Evolutionary conservation across 148 eudicot genomes (phyloP), one percentile per base, ranked within the genome.

Genomic region (Simmondsia chinensis): DNA sequence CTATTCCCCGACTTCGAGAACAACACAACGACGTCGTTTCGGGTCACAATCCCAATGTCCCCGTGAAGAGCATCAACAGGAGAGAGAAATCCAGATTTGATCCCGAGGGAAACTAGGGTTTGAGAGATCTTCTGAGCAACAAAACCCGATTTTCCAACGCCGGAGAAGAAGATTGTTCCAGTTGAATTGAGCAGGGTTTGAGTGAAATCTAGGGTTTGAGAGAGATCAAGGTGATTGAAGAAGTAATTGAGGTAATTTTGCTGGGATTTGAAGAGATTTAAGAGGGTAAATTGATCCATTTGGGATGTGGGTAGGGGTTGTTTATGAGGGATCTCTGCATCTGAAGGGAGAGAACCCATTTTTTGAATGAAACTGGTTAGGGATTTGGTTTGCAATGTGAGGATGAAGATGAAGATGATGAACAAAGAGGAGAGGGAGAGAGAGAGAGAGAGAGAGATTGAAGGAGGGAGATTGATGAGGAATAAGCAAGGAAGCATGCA

Each of bases 91-190:
- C 65, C 79, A 32, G 99, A 66, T 59, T 52, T 57, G 52, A 91
- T 70, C 0, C 83, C 86, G 24, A 91, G 70, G 7, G 99, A 91
- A 21, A 80, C 65, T 1, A 91, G 68, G 17, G 99, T 91, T 31
- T 91, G 99, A 0, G 95, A 91, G 54, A 91, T 85, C 54, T 91
- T 91, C 39, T 80, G 77, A 10, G 99, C 78, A 3, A 91, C 89
- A 48, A 91, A 86, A 9, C 99, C 99, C 0, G 99, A 91, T 43
- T 91, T 91, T 0, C 99, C 99, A 6, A 91, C 88, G 23, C 99
- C 99, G 16, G 96, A 62, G 67, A 91, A 77, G 56, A 79, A 80
- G 20, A 91, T 82, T 5, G 94, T 76, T 32, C 99, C 99, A 9
- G 31, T 51, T 14, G 86, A 41, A 20, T 69, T 48, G 2, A 91